Percentiles rank a stretch among this genome's conserved stretches.
Conservation (phyloP, 1,139 yeast genomes). For the Yamadazyma diospyri region DNA sequence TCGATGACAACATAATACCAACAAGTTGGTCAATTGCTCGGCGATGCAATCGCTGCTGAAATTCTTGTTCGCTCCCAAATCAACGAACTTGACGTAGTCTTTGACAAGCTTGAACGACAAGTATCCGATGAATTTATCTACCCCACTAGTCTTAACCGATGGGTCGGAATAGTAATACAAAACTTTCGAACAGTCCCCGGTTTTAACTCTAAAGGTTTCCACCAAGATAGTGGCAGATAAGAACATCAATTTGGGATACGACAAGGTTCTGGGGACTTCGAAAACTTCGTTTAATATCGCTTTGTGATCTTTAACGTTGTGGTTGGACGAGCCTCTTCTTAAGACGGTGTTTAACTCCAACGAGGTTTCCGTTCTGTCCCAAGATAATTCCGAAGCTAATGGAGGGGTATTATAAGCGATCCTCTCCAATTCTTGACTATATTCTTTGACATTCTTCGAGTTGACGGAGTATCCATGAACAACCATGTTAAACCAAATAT, state of each 20-base stretch:
- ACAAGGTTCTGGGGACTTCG: slow-evolving; percentile 53
- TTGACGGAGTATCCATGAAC: slow-evolving; percentile 80
- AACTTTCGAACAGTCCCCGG: slow-evolving; percentile 77
- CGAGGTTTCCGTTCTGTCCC: slow-evolving; percentile 87
- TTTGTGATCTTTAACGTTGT: slow-evolving; percentile 74
- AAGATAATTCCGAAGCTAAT: slow-evolving; percentile 80
- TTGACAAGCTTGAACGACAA: slow-evolving; percentile 60
- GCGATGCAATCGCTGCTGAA: slow-evolving; percentile 64
- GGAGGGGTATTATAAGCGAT: slow-evolving; percentile 92
- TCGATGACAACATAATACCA: slow-evolving; percentile 76
- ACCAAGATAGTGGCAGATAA: slow-evolving; percentile 76
- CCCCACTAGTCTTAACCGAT: slow-evolving; percentile 65
- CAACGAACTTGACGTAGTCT: slow-evolving; percentile 49
- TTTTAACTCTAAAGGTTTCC: slow-evolving; percentile 72
- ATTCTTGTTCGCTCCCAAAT: slow-evolving; percentile 45
- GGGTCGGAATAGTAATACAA: slow-evolving; percentile 85
- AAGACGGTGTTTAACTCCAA: slow-evolving; percentile 88
- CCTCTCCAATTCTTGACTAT: slow-evolving; percentile 49
- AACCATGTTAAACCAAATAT: slow-evolving; percentile 92
- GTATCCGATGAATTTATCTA: slow-evolving; percentile 66
- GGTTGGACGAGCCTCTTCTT: slow-evolving; percentile 84
- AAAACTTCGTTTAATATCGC: slow-evolving; percentile 50
- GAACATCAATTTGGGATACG: slow-evolving; percentile 84
- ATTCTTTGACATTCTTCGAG: slow-evolving; percentile 51
- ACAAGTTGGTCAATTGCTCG: slow-evolving; percentile 63